phyloP scores from a whole-genome alignment of 345 rosid genomes.

The Eucalyptus camaldulensis region DNA sequence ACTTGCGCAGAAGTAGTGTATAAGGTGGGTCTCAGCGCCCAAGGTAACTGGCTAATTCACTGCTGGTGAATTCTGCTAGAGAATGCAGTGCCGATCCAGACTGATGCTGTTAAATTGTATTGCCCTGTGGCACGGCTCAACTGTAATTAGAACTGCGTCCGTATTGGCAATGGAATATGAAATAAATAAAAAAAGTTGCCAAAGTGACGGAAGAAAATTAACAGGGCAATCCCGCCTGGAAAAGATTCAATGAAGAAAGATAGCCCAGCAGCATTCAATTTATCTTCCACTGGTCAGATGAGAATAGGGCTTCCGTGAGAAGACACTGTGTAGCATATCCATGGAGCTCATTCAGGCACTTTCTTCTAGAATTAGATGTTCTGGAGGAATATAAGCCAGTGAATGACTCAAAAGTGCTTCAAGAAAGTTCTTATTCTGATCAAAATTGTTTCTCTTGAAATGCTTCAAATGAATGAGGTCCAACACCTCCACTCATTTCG shows the following conservation, averaged over 20 bases:
- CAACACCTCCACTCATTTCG: neutral
- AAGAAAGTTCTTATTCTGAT: neutral
- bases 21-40: neutral
- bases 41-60: neutral
- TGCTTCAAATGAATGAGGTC: neutral
- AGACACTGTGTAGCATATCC: neutral
- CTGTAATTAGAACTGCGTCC: neutral
- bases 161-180: neutral
- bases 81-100: neutral
- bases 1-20: neutral
- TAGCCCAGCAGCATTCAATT: neutral
- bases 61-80: neutral
- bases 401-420: neutral
- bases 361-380: neutral
- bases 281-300: neutral
- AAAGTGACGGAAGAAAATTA: neutral
- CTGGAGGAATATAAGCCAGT: neutral
- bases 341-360: neutral
- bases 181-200: neutral
- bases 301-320: neutral
- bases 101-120: neutral
- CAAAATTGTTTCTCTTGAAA: neutral
- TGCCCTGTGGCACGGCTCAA: neutral
- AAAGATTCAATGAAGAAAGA: neutral
- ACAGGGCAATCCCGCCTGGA: neutral